phyloP scores from a whole-genome alignment of 1,139 yeast genomes.

The Hansenula sp. region DNA sequence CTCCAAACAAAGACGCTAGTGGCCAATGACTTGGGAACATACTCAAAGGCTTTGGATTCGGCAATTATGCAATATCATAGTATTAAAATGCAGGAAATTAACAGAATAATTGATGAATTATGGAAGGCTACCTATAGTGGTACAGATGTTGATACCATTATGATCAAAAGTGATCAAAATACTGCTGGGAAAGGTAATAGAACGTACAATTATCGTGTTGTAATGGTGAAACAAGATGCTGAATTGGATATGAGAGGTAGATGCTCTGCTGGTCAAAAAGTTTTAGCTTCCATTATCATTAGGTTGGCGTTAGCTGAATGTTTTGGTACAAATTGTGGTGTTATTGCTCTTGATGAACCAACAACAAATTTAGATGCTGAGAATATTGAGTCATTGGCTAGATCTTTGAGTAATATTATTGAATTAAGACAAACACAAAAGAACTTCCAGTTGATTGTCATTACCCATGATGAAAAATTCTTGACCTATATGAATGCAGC shows the following conservation, averaged over 20 bases:
- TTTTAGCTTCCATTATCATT: slow-evolving; percentile 86
- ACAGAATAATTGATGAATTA: slow-evolving; percentile 77
- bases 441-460: slow-evolving; percentile 90
- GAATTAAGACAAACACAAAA: slow-evolving; percentile 69
- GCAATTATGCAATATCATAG: slow-evolving; percentile 94
- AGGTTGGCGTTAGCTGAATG: slow-evolving; percentile 93
- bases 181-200: slow-evolving; percentile 50
- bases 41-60: slow-evolving; percentile 80
- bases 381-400: slow-evolving; percentile 84
- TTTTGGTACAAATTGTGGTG: slow-evolving; percentile 92
- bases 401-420: slow-evolving; percentile 71
- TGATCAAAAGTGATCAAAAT: slow-evolving; percentile 77
- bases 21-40: slow-evolving; percentile 80
- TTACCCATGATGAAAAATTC: slow-evolving; percentile 94
- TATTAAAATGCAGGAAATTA: slow-evolving; percentile 89
- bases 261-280: slow-evolving; percentile 98
- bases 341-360: slow-evolving; percentile 95
- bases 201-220: slow-evolving; percentile 88
- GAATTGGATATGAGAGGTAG: slow-evolving; percentile 98
- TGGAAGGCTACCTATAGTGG: slow-evolving; percentile 97
- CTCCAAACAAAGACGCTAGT: slow-evolving; percentile 74
- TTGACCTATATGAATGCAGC: slow-evolving; percentile 81
- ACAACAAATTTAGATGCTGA: slow-evolving; percentile 92
- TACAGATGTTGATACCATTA: slow-evolving; percentile 89
- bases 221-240: slow-evolving; percentile 87